phyloP scores from a whole-genome alignment of 75 land plant species.

The Isoetes taiwanensis region DNA sequence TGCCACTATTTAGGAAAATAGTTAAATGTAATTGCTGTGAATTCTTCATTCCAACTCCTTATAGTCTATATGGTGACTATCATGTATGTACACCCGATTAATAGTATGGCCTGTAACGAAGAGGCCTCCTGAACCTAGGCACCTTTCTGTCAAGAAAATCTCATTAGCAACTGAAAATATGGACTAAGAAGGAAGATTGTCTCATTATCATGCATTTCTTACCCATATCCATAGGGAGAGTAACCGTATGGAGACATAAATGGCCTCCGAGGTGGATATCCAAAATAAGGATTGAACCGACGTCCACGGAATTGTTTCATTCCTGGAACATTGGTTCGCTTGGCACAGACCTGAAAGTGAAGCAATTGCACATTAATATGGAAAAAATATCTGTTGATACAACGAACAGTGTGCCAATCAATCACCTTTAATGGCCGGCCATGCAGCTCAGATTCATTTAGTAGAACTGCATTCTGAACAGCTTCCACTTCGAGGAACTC shows the following conservation, averaged over 20 bases:
- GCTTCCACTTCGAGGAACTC: constrained; percentile 87
- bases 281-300: constrained; percentile 35
- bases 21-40: too few species aligned
- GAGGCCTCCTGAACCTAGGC: too few species aligned
- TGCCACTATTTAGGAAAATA: too few species aligned
- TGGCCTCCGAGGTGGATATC: constrained; percentile 39
- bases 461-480: constrained; percentile 71
- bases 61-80: too few species aligned
- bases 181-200: too few species aligned
- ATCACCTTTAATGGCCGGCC: constrained; percentile 79
- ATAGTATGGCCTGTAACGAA: too few species aligned
- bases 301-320: constrained; percentile 75
- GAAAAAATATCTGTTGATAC: background rate
- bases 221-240: constrained; percentile 82
- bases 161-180: too few species aligned
- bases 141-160: too few species aligned
- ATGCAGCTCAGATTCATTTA: constrained; percentile 89
- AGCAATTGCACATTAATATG: background rate
- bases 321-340: constrained; percentile 84
- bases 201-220: too few species aligned
- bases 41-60: too few species aligned
- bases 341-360: constrained; percentile 58
- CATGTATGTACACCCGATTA: too few species aligned
- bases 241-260: constrained; percentile 40
- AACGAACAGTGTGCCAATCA: background rate